Base-by-base conservation (phyloP, 2,329 filamentous ascomycete species). In the Aphanoascus verrucosus region DNA sequence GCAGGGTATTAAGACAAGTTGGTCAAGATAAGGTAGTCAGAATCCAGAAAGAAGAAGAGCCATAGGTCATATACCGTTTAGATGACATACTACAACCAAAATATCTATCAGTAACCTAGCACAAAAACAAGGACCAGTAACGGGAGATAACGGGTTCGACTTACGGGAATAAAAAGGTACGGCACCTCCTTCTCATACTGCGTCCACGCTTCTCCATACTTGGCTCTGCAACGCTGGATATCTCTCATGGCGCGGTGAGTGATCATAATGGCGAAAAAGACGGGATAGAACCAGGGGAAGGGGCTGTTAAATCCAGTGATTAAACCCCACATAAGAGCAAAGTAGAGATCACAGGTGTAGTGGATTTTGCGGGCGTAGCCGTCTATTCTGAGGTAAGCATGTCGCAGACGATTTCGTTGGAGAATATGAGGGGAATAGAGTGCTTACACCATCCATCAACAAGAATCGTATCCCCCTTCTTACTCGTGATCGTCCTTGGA, bases 201-300 rank as follows among this genome's bases (percentile, higher is more conserved):
- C 44, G 73, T 72, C 88, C 88, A 94, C 11, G 85, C 82, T 59
- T 88, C 83, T 19, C 87, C 87, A 69, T 94, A 94, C 75, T 87
- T 89, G 61, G 75, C 75, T 53, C 80, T 77, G 70, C 88, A 94
- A 59, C 83, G 77, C 66, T 85, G 76, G 56, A 90, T 86, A 65
- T 94, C 88, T 56, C 88, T 77, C 59, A 74, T 74, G 3, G 86
- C 84, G 55, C 88, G 84, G 68, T 94, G 88, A 8, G 82, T 75
- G 63, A 93, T 91, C 86, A 91, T 91, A 60, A 72, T 71, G 15
- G 76, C 74, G 67, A 94, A 94, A 74, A 94, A 94, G 35, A 86
- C 69, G 0, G 86, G 85, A 66, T 94, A 91, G 70, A 94, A 93
- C 86, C 88, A 94, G 0, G 88, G 88, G 71, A 91, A 90, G 0